Evolutionary conservation across 2,329 filamentous ascomycete species (phyloP), one percentile per base, ranked within the genome.

Genomic region (Ustulina deusta): DNA sequence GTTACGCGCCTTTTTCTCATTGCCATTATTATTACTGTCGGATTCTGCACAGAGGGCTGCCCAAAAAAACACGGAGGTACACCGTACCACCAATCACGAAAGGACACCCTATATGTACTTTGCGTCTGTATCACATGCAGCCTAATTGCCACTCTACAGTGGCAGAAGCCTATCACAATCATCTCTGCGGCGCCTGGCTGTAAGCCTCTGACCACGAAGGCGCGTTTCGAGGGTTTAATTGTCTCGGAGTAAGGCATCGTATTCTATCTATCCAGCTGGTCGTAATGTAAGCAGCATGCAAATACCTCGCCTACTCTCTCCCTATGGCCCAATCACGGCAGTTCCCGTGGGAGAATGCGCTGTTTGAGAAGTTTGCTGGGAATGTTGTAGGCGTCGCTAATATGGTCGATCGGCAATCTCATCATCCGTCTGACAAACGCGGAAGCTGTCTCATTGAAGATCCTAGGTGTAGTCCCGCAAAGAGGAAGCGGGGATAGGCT

Each of bases 351-450:
- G 27, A 60, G 48, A 42, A 27, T 22, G 51, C n/a, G 15, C 55
- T 46, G 32, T 15, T n/a, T 3, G 49, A 51, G 22, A 36, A 49
- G 20, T 34, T 48, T 34, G 29, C 4, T 32, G 27, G 27, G 20
- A 44, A 6, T 32, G 27, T 42, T 36, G 38, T 63, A 36, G 42
- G 15, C 40, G 20, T 63, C n/a, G 48, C 11, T 40, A n/a, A n/a
- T 20, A 10, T 62, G 20, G 42, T 36, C 25, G n/a, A 54, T 49
- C 27, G 25, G 55, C 13, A n/a, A 40, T 42, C 38, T 25, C 48
- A 48, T 49, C 32, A 22, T 36, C 55, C 54, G 55, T 60, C 34
- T 64, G 25, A 64, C 55, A 52, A 17, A 22, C 40, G 32, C 57
- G 29, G 25, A n/a, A 27, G 11, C 38, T 25, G 42, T 64, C 20